phyloP scores from a whole-genome alignment of 176 grass and related monocot species.

The Musa beccarii region DNA sequence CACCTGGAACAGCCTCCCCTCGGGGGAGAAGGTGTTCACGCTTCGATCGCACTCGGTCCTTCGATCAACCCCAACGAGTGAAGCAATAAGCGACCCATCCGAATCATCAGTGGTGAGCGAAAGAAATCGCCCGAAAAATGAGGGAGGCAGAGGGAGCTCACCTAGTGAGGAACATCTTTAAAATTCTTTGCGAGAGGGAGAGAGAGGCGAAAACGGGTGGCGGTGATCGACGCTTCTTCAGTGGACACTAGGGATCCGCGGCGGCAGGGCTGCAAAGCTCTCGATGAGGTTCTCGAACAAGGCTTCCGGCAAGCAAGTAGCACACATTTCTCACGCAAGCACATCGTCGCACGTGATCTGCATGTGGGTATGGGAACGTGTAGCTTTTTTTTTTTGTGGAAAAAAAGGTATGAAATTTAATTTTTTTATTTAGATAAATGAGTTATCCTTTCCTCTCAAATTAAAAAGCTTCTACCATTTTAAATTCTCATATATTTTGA shows the following conservation, averaged over 20 bases:
- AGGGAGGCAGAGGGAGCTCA: constrained; percentile 2
- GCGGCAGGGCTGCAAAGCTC: background rate
- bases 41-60: constrained; percentile 91
- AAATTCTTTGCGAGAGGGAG: background rate
- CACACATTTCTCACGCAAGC: too few relatives aligned
- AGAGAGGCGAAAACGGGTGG: too few relatives aligned
- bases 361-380: background rate
- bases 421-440: too few relatives aligned
- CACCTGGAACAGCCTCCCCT: constrained; percentile 86
- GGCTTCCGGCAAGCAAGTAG: too few relatives aligned
- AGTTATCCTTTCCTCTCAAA: too few relatives aligned
- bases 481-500: too few relatives aligned
- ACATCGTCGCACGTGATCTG: background rate
- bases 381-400: too few relatives aligned
- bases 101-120: constrained; percentile 11
- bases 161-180: constrained; percentile 91
- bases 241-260: background rate
- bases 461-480: too few relatives aligned
- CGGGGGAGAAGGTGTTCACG: constrained; percentile 89
- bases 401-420: too few relatives aligned
- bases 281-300: background rate
- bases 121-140: background rate
- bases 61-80: background rate
- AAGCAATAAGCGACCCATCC: background rate
- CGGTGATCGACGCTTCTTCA: too few relatives aligned